Percentiles rank a stretch among this genome's conserved stretches.
phyloP scores from a whole-genome alignment of 345 rosid genomes.

The Brassica cretica region DNA sequence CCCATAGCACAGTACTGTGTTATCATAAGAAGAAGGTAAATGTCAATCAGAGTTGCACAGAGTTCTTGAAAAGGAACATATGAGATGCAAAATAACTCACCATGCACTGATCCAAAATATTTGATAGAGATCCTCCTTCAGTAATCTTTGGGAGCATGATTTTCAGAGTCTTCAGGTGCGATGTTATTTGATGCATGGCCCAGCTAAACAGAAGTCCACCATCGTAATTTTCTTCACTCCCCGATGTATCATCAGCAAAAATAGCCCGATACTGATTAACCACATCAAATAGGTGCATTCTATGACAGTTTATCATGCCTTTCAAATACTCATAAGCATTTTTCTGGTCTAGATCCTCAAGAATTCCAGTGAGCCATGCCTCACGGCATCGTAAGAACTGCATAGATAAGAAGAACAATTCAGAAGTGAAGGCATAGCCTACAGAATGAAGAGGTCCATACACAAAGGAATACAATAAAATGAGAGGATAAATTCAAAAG shows the following conservation, averaged over 20 bases:
- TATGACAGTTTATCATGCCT: conserved; percentile 87
- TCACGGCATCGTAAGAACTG: conserved; percentile 97
- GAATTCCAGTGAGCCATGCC: conserved; percentile 97
- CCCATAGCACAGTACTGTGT: conserved; percentile 93
- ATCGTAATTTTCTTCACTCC: conserved; percentile 90
- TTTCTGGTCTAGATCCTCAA: conserved; percentile 88
- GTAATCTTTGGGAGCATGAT: conserved; percentile 93
- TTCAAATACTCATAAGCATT: conserved; percentile 88
- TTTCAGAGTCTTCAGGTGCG: conserved; percentile 93
- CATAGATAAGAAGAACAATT: conserved; percentile 33
- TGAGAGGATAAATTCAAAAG: neutral
- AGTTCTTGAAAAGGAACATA: neutral
- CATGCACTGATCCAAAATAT: conserved; percentile 95
- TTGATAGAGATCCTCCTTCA: conserved; percentile 91
- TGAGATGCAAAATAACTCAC: conserved; percentile 43
- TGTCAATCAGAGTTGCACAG: conserved; percentile 14
- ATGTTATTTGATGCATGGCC: conserved; percentile 98
- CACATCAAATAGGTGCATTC: conserved; percentile 90
- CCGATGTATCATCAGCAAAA: conserved; percentile 97
- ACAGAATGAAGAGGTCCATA: too few relatives aligned
- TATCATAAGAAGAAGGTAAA: conserved; percentile 18
- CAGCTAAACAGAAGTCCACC: conserved; percentile 96
- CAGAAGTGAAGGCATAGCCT: conserved; percentile 24
- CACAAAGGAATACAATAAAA: conserved; percentile 1
- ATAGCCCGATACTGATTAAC: conserved; percentile 97